Conservation (phyloP, 805 yeast species). For the Zygoascus biomembranicola region DNA sequence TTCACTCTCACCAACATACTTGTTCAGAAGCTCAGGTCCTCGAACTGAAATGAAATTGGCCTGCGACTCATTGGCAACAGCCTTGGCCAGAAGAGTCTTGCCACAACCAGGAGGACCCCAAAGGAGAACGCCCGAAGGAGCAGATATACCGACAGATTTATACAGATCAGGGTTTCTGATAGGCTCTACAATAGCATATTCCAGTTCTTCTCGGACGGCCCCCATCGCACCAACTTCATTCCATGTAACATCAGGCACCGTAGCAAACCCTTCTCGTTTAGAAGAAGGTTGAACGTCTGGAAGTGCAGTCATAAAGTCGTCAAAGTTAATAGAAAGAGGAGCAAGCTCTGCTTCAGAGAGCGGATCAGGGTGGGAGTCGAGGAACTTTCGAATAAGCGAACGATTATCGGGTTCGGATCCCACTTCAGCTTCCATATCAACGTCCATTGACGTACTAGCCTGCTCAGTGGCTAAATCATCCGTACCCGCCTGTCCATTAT, state of each 20-base stretch:
- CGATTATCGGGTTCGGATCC: background rate
- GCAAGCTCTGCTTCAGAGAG: slow-evolving; percentile 66
- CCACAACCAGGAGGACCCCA: slow-evolving; percentile 99
- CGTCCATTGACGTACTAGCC: slow-evolving; percentile 26
- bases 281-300: slow-evolving; percentile 97
- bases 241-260: slow-evolving; percentile 98
- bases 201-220: slow-evolving; percentile 76
- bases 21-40: slow-evolving; percentile 93
- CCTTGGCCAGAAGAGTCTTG: slow-evolving; percentile 85
- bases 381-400: slow-evolving; percentile 3
- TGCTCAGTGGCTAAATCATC: slow-evolving; percentile 7
- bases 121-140: slow-evolving; percentile 92
- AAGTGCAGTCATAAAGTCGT: slow-evolving; percentile 75
- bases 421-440: slow-evolving; percentile 14
- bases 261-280: slow-evolving; percentile 96
- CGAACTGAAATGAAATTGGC: slow-evolving; percentile 94
- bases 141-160: slow-evolving; percentile 84
- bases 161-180: slow-evolving; percentile 86
- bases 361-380: slow-evolving; percentile 62
- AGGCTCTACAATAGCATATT: slow-evolving; percentile 97
- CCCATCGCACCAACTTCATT: slow-evolving; percentile 84
- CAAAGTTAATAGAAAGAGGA: slow-evolving; percentile 65
- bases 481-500: slow-evolving; percentile 1
- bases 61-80: slow-evolving; percentile 94
- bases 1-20: slow-evolving; percentile 94